phyloP scores from a whole-genome alignment of 371 early-diverging fungal species.

The Zopfochytrium polystomum region DNA sequence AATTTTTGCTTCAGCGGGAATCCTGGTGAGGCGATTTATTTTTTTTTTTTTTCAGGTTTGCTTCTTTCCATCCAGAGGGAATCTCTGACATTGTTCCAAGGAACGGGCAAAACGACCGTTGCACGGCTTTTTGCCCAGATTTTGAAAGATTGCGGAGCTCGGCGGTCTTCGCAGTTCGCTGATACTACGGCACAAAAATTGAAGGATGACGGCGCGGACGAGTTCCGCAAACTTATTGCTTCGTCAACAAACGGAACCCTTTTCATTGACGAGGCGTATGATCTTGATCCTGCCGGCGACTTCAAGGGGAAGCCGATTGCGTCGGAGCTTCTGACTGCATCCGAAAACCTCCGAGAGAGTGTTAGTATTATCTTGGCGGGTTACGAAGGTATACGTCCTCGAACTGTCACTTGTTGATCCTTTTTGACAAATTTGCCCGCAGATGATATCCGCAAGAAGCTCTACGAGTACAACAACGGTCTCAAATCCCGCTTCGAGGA shows the following conservation, averaged over 20 bases:
- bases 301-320: slow-evolving; percentile 30
- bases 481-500: slow-evolving; percentile 29
- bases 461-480: slow-evolving; percentile 33
- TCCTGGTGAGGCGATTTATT: slow-evolving; percentile 15
- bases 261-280: slow-evolving; percentile 37
- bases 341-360: slow-evolving; percentile 31
- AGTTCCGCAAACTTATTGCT: slow-evolving; percentile 21
- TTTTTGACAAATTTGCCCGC: too few relatives aligned
- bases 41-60: slow-evolving; percentile 5
- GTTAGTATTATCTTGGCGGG: slow-evolving; percentile 37
- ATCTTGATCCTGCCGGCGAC: slow-evolving; percentile 24
- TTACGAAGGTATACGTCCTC: too few relatives aligned
- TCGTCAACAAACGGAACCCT: slow-evolving; percentile 25
- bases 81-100: background rate
- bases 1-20: slow-evolving; percentile 33
- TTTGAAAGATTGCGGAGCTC: slow-evolving; percentile 22
- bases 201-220: slow-evolving; percentile 32
- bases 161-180: slow-evolving; percentile 15
- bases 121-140: slow-evolving; percentile 33
- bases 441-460: slow-evolving; percentile 35
- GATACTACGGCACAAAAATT: slow-evolving; percentile 25
- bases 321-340: slow-evolving; percentile 24
- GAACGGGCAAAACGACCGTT: slow-evolving; percentile 35
- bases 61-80: background rate
- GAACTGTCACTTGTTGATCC: too few relatives aligned